Evolutionary conservation across 805 yeast genomes (phyloP).

Genomic region (Barnettozyma vustinii): DNA sequence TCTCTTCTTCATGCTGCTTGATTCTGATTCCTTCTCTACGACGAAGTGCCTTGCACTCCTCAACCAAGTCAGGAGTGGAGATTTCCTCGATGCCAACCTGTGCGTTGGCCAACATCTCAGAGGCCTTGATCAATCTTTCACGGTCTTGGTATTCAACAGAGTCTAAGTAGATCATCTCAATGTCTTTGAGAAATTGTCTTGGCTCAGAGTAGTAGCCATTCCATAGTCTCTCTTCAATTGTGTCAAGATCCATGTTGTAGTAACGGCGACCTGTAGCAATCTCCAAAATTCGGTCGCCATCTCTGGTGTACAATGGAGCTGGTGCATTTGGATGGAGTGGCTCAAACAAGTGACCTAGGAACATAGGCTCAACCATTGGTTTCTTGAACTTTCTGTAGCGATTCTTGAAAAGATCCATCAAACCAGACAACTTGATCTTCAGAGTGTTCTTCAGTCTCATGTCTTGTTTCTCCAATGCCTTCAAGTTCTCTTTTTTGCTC

Average conservation of each 20-base stretch:
- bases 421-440: slow-evolving; percentile 77
- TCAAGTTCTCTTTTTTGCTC: slow-evolving; percentile 33
- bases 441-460: slow-evolving; percentile 78
- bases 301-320: slow-evolving; percentile 40
- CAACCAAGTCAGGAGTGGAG: slow-evolving; percentile 61
- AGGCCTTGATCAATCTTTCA: slow-evolving; percentile 73
- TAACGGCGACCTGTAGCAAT: slow-evolving; percentile 64
- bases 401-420: slow-evolving; percentile 84
- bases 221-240: slow-evolving; percentile 93
- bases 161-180: slow-evolving; percentile 79
- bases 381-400: slow-evolving; percentile 87
- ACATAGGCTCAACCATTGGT: slow-evolving; percentile 79
- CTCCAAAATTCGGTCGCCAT: slow-evolving; percentile 78
- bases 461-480: slow-evolving; percentile 52
- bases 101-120: slow-evolving; percentile 94
- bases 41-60: slow-evolving; percentile 71
- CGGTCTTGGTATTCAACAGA: slow-evolving; percentile 71
- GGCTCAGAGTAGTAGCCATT: slow-evolving; percentile 95
- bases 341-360: slow-evolving; percentile 73
- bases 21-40: slow-evolving; percentile 58
- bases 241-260: slow-evolving; percentile 88
- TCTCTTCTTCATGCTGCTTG: slow-evolving; percentile 33
- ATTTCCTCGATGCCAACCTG: slow-evolving; percentile 94
- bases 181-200: slow-evolving; percentile 78
- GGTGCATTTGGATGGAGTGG: slow-evolving; percentile 35